Conservation (phyloP, 2,329 filamentous ascomycete genomes). For the Neophaeococcomyces aloes region DNA sequence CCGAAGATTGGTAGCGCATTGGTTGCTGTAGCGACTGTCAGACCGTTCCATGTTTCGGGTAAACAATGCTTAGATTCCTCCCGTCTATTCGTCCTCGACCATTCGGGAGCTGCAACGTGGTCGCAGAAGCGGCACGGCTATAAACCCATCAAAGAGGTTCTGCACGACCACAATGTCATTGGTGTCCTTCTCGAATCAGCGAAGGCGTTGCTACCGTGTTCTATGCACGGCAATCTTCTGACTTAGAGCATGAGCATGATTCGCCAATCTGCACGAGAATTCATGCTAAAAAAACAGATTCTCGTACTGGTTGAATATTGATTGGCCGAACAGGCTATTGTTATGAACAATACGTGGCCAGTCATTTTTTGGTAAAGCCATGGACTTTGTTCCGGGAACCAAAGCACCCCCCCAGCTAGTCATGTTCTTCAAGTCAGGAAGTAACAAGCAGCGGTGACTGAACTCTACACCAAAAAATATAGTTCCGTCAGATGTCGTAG, state of each 20-base stretch:
- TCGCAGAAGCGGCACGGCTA: not conserved
- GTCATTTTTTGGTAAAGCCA: too few species aligned
- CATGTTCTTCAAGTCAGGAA: not conserved
- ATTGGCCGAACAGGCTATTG: too few species aligned
- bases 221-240: not conserved
- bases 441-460: not conserved
- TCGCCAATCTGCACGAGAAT: not conserved
- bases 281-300: not conserved
- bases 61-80: not conserved
- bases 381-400: too few species aligned
- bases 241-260: not conserved
- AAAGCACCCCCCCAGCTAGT: too few species aligned
- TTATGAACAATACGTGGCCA: too few species aligned
- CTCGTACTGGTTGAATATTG: not conserved
- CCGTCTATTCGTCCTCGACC: not conserved
- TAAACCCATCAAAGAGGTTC: not conserved
- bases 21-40: slow-evolving; percentile 3
- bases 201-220: slow-evolving; percentile 4
- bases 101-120: slow-evolving; percentile 1
- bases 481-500: not conserved
- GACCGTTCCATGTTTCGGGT: not conserved
- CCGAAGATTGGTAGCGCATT: not conserved
- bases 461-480: not conserved
- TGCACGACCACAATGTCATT: not conserved
- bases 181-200: not conserved